phyloP scores from a whole-genome alignment of 2,329 filamentous ascomycete species.

The Stagonosporopsis vannaccii region DNA sequence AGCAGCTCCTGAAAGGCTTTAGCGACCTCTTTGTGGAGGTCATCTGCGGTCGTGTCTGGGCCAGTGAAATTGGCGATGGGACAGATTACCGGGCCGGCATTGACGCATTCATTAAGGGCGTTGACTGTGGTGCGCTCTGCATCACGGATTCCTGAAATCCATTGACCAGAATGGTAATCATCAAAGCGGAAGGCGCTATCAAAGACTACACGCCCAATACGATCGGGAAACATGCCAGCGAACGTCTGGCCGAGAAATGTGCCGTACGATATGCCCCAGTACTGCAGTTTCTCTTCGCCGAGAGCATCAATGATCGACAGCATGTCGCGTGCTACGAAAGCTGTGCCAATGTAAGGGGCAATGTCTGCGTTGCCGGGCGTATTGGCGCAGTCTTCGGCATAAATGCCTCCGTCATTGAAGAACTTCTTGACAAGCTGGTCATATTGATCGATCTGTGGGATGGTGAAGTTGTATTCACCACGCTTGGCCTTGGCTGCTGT shows the following conservation, averaged over 20 bases:
- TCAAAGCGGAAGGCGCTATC: slow-evolving; percentile 35
- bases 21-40: slow-evolving; percentile 15
- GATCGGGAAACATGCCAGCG: slow-evolving; percentile 50
- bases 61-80: slow-evolving; percentile 21
- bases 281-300: slow-evolving; percentile 28
- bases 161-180: slow-evolving; percentile 22
- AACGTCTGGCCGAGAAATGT: slow-evolving; percentile 56
- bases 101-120: slow-evolving; percentile 23
- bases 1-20: slow-evolving; percentile 20
- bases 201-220: slow-evolving; percentile 46
- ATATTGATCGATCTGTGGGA: slow-evolving; percentile 16
- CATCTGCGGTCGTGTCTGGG: slow-evolving; percentile 18
- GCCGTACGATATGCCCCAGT: slow-evolving; percentile 55
- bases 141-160: slow-evolving; percentile 19
- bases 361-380: slow-evolving; percentile 23
- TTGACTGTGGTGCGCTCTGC: slow-evolving; percentile 22
- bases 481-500: slow-evolving; percentile 11
- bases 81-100: slow-evolving; percentile 14
- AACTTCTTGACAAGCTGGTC: slow-evolving; percentile 12
- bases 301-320: slow-evolving; percentile 28
- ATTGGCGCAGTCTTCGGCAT: slow-evolving; percentile 16
- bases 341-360: slow-evolving; percentile 22
- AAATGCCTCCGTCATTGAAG: slow-evolving; percentile 20
- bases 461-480: slow-evolving; percentile 20
- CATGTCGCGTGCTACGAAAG: slow-evolving; percentile 27